Evolutionary conservation across 768 basidiomycete genomes (phyloP).

Genomic region (Flagelloscypha sp.): DNA sequence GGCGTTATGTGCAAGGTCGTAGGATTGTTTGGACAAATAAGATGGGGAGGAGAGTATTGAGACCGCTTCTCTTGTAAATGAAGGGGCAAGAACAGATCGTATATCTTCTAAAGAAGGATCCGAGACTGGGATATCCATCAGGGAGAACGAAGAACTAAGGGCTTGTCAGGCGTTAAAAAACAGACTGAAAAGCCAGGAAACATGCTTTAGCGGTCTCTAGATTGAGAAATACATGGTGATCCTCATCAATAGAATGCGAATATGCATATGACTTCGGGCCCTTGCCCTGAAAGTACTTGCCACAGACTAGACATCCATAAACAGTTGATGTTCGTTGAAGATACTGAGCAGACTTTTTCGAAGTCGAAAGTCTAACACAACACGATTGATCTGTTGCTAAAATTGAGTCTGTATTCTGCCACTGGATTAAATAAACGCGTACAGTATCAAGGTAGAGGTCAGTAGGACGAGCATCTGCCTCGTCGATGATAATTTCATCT

Average conservation of each 20-base stretch:
- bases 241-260: constrained; percentile 93
- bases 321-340: constrained; percentile 93
- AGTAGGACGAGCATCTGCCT: constrained; percentile 44
- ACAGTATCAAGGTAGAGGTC: constrained; percentile 95
- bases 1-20: constrained; percentile 72
- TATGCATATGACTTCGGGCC: constrained; percentile 93
- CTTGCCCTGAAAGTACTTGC: constrained; percentile 97
- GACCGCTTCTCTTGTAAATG: constrained; percentile 61
- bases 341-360: constrained; percentile 97
- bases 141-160: constrained; percentile 92
- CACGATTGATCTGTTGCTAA: constrained; percentile 73
- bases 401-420: constrained; percentile 4
- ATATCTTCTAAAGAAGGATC: constrained; percentile 98
- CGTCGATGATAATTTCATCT: constrained; percentile 2
- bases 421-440: constrained; percentile 23
- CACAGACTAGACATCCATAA: constrained; percentile 95
- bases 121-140: constrained; percentile 91
- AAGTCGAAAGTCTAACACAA: constrained; percentile 95
- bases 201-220: constrained; percentile 85
- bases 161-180: constrained; percentile 1
- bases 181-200: constrained; percentile 11
- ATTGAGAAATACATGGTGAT: constrained; percentile 98
- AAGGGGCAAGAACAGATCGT: constrained; percentile 78
- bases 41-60: constrained; percentile 47
- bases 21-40: constrained; percentile 65